A percentile compares a stretch with the other conserved stretches of the same genome.
Conservation (phyloP, 164 flowering plant species). For the Buxus sempervirens region DNA sequence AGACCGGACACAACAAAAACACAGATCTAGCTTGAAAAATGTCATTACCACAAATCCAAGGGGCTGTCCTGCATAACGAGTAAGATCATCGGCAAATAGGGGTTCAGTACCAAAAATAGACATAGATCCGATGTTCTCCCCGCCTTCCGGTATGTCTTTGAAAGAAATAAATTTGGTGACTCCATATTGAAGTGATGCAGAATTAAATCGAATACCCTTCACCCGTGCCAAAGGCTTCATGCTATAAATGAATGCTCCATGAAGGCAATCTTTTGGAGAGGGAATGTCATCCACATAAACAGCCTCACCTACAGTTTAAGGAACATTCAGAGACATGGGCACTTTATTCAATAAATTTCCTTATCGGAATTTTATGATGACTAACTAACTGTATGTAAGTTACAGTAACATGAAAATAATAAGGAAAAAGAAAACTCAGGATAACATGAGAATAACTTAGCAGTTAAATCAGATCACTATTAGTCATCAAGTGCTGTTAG, state of each 20-base stretch:
- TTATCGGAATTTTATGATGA: no score
- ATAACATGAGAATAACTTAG: no score
- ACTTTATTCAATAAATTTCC: no score
- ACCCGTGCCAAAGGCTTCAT: slow-evolving; percentile 69
- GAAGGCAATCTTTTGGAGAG: slow-evolving; percentile 68
- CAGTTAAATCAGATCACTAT: no score
- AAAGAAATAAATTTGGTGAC: slow-evolving; percentile 45
- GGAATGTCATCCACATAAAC: slow-evolving; percentile 91
- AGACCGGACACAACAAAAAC: background rate
- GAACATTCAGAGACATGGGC: background rate
- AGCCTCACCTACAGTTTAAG: slow-evolving; percentile 72
- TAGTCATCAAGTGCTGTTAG: no score
- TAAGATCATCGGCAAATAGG: slow-evolving; percentile 69
- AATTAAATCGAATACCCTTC: slow-evolving; percentile 40
- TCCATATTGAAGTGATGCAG: slow-evolving; percentile 42
- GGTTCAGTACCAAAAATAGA: slow-evolving; percentile 57
- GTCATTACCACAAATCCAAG: slow-evolving; percentile 74
- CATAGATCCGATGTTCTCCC: slow-evolving; percentile 57
- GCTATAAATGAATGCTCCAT: slow-evolving; percentile 84
- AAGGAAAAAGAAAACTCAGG: no score
- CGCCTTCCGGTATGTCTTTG: slow-evolving; percentile 70
- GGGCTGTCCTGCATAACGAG: slow-evolving; percentile 64
- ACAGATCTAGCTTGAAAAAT: background rate
- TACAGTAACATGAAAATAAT: no score
- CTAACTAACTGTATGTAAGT: no score